Base-by-base conservation (phyloP, 1,139 yeast species). In the Diutina rugosa region DNA sequence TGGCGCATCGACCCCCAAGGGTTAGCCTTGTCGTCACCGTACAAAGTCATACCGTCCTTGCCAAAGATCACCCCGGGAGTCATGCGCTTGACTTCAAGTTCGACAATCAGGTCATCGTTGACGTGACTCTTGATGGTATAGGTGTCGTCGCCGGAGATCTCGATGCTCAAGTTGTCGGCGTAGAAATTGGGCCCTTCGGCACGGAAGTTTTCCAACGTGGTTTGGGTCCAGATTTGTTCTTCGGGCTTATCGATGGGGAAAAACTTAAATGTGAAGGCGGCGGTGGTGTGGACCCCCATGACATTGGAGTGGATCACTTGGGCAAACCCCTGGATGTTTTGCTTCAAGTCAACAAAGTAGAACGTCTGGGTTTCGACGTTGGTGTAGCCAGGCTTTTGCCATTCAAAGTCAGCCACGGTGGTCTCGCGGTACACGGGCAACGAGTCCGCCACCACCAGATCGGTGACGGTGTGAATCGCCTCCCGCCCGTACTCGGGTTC, bases 1-100 rank as follows among this genome's bases (percentile, higher is more conserved):
- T 93, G 99, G 70, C 97, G 84, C 97, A 93, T 90, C 18, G 88
- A 78, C 10, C 99, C 99, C 99, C 99, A 93, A 29, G 98, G 98
- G 62, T 87, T 82, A 45, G 76, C 78, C 26, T 78, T 65, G 67
- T 91, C 91, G 47, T 85, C 87, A 59, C 99, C 99, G 68, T 90
- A 93, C 61, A 79, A 77, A 26, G 97, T 87, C 55, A 79, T 72
- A 60, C 98, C 98, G 66, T 90, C 90, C 55, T 81, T 78, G 64
- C 99, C 99, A 64, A 93, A 87, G 71, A 91, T 89, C 63, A 90
- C 85, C 54, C 97, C 96, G 7, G 88, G 87, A n/a, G 83, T 85
- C 55, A 80, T 69, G 62, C 84, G 78, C 46, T 76, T 77, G 64
- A 91, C 71, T 48, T 69, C 73, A 60, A 93, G 71, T 63, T 90